Percentiles rank a stretch among this genome's conserved stretches.
Evolutionary conservation across 805 yeast species (phyloP).

Genomic region (Teunomyces stri): DNA sequence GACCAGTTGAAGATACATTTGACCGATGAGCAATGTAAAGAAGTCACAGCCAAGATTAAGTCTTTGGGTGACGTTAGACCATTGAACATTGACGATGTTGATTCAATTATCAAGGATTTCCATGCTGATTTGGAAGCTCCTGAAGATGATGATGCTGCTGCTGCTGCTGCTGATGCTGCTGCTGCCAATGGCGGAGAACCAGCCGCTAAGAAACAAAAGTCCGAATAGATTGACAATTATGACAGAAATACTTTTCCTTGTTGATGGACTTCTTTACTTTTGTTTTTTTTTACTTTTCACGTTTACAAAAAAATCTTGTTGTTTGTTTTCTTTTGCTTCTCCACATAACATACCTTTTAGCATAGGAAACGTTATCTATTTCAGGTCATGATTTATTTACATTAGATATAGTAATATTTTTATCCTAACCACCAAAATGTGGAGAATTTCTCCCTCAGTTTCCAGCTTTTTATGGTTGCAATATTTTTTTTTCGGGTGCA

Average conservation of each 20-base stretch:
- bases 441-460: no score
- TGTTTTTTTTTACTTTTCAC: neutral
- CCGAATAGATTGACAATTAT: conserved; percentile 12
- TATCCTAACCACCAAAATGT: no score
- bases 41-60: conserved; percentile 53
- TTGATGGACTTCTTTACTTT: neutral
- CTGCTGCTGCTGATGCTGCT: conserved; percentile 19
- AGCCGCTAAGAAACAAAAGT: conserved; percentile 38
- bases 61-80: conserved; percentile 59
- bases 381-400: neutral
- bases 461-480: no score
- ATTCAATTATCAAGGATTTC: conserved; percentile 55
- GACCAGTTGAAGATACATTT: conserved; percentile 56
- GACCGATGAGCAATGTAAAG: conserved; percentile 57
- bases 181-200: conserved; percentile 30
- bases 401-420: neutral
- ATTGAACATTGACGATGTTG: conserved; percentile 59
- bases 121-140: conserved; percentile 45
- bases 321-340: neutral
- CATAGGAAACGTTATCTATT: neutral
- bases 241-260: neutral
- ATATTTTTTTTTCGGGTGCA: no score
- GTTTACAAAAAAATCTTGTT: neutral
- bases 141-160: conserved; percentile 13
- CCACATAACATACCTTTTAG: neutral